Evolutionary conservation across 129 eudicot genomes (phyloP).

Genomic region (Artemisia tridentata): DNA sequence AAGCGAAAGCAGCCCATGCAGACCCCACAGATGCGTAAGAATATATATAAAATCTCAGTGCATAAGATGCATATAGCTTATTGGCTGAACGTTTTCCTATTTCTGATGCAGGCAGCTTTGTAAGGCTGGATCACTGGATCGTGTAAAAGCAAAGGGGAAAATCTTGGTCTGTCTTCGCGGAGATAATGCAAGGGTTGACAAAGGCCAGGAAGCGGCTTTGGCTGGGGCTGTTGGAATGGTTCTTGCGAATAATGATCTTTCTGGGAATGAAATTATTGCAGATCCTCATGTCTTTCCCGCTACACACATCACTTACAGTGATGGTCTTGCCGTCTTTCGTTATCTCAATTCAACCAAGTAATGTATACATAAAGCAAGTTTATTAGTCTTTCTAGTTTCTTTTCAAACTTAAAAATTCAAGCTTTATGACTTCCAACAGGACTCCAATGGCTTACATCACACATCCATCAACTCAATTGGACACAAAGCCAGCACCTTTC

Average conservation of each 20-base stretch:
- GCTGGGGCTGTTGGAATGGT: slow-evolving; percentile 96
- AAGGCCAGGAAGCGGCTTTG: slow-evolving; percentile 72
- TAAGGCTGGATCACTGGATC: slow-evolving; percentile 68
- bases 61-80: neutral
- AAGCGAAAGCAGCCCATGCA: slow-evolving; percentile 65
- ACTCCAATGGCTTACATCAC: slow-evolving; percentile 59
- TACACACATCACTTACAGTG: slow-evolving; percentile 67
- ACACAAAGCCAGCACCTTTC: slow-evolving; percentile 83
- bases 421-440: slow-evolving; percentile 37
- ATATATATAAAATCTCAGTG: slow-evolving; percentile 9
- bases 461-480: slow-evolving; percentile 51
- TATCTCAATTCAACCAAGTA: slow-evolving; percentile 65
- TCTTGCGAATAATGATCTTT: slow-evolving; percentile 57
- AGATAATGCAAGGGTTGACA: slow-evolving; percentile 70
- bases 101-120: slow-evolving; percentile 60
- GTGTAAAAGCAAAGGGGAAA: slow-evolving; percentile 66
- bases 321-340: slow-evolving; percentile 53
- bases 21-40: slow-evolving; percentile 76
- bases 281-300: slow-evolving; percentile 95
- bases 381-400: neutral
- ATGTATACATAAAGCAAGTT: slow-evolving; percentile 1
- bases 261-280: slow-evolving; percentile 78
- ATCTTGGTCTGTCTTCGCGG: slow-evolving; percentile 87
- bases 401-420: neutral
- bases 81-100: slow-evolving; percentile 10